These are phyloP conservation scores for Durio zibethinus DNA, from an alignment of 345 rosid genomes.

Conservation along the genomic window DNA sequence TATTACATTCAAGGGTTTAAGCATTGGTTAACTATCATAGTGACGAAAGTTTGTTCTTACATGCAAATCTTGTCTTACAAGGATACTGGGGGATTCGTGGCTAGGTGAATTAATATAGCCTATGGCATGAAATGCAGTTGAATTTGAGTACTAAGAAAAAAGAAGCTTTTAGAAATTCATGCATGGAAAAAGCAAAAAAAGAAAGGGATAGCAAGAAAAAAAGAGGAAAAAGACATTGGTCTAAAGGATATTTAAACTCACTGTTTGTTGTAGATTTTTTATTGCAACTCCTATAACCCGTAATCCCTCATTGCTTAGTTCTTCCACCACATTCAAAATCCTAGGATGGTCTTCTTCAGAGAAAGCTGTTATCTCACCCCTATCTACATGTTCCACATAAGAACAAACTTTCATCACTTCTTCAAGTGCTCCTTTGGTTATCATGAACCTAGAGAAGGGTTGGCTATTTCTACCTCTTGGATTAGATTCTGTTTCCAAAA, in stretches of 20 bases:
- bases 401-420: conserved; percentile 63
- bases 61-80: neutral
- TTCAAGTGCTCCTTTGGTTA: conserved; percentile 72
- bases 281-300: conserved; percentile 50
- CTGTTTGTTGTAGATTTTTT: conserved; percentile 44
- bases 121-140: neutral
- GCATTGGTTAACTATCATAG: neutral
- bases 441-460: conserved; percentile 28
- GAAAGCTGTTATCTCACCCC: conserved; percentile 25
- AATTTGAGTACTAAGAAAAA: neutral
- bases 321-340: conserved; percentile 48
- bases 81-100: neutral
- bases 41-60: neutral
- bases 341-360: conserved; percentile 41
- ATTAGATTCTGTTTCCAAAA: conserved; percentile 42
- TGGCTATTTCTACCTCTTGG: conserved; percentile 22
- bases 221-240: neutral
- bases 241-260: conserved; percentile 15
- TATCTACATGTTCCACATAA: conserved; percentile 37
- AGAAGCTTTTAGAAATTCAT: neutral
- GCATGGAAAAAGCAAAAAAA: neutral
- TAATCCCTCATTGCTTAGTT: conserved; percentile 55
- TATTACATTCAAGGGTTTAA: conserved; percentile 1
- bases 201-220: neutral
- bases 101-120: neutral